Conservation (phyloP, 805 yeast species). For the Candida xyloterini region DNA sequence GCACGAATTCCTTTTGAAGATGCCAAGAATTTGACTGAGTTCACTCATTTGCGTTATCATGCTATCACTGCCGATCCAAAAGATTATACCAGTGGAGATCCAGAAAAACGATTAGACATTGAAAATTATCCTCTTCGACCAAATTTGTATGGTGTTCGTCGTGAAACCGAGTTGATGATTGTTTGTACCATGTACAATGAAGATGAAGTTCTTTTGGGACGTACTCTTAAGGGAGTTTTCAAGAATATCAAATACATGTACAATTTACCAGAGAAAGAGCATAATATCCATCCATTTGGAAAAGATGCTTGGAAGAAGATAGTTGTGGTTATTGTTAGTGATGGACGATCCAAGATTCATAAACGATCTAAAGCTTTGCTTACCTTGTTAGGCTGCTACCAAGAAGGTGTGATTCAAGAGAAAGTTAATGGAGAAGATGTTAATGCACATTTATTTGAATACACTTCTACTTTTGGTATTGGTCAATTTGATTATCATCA, state of each 20-base stretch:
- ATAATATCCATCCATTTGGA: conserved; percentile 73
- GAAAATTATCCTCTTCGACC: conserved; percentile 57
- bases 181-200: conserved; percentile 93
- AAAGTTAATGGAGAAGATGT: conserved; percentile 79
- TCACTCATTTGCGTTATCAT: conserved; percentile 83
- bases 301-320: conserved; percentile 91
- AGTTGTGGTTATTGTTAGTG: conserved; percentile 83
- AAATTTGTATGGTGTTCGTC: conserved; percentile 64
- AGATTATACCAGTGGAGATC: conserved; percentile 55
- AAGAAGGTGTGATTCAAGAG: conserved; percentile 91
- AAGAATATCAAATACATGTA: conserved; percentile 78
- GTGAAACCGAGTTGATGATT: conserved; percentile 81
- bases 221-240: conserved; percentile 87
- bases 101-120: conserved; percentile 37
- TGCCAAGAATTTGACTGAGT: conserved; percentile 41
- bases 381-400: conserved; percentile 84
- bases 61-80: conserved; percentile 93
- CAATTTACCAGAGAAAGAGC: conserved; percentile 39
- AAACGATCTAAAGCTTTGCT: conserved; percentile 74
- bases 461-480: conserved; percentile 86
- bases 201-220: conserved; percentile 74
- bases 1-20: conserved; percentile 43
- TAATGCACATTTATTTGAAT: conserved; percentile 86
- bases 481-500: conserved; percentile 40
- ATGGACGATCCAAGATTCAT: conserved; percentile 83